A percentile compares a stretch with the other conserved stretches of the same genome.
Conservation (phyloP, 2,329 filamentous ascomycete genomes). For the Monilinia fructigena region DNA sequence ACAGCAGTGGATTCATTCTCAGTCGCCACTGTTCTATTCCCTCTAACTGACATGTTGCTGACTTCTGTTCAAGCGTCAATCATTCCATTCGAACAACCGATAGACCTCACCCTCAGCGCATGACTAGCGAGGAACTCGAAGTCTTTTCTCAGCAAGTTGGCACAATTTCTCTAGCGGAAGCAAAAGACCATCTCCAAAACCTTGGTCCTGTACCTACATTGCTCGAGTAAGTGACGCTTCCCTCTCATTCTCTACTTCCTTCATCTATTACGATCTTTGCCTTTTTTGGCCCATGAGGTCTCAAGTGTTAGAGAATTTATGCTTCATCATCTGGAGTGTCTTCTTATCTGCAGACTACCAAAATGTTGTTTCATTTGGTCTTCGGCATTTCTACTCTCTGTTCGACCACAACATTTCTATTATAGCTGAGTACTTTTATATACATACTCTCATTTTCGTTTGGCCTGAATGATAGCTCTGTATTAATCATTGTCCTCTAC, state of each 20-base stretch:
- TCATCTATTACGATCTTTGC: not conserved
- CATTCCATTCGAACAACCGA: constrained; percentile 3
- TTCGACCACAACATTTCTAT: not conserved
- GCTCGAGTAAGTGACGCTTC: not conserved
- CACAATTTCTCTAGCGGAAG: constrained; percentile 5
- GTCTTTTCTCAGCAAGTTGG: constrained; percentile 8
- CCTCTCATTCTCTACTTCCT: not conserved
- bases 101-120: not conserved
- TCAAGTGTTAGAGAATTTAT: not conserved
- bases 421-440: not conserved
- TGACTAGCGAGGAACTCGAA: constrained; percentile 6
- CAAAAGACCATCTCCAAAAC: constrained; percentile 15
- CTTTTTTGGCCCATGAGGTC: not conserved
- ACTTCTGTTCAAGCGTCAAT: constrained; percentile 9
- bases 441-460: not conserved
- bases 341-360: not conserved
- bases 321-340: not conserved
- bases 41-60: not conserved
- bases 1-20: not conserved
- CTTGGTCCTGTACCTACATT: constrained; percentile 8
- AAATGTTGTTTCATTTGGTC: not conserved
- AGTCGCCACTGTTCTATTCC: not conserved
- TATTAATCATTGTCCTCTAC: not conserved
- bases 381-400: not conserved
- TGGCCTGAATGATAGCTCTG: not conserved